A percentile compares a stretch with the other conserved stretches of the same genome.
These are phyloP conservation scores for Dictyostelium capitatum DNA, from an alignment of 78 protist genomes.

Conservation along the genomic window DNA sequence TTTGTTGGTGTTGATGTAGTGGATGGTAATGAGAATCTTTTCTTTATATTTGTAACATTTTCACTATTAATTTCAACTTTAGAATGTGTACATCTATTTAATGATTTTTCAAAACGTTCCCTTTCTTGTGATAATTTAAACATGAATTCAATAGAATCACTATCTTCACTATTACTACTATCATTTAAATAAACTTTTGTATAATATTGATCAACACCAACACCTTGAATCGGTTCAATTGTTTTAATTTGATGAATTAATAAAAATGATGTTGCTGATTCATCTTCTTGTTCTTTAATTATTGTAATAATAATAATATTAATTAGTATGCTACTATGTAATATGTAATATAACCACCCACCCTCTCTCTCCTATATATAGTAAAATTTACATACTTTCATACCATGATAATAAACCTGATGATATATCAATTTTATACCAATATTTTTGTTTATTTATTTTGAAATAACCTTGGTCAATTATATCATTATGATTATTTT, in stretches of 20 bases:
- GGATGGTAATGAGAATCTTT: not conserved
- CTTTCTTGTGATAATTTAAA: slow-evolving; percentile 7
- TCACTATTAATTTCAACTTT: slow-evolving; percentile 15
- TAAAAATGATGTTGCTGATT: slow-evolving; percentile 26
- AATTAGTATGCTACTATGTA: no score
- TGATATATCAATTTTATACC: slow-evolving; percentile 8
- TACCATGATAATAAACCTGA: slow-evolving; percentile 26
- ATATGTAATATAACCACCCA: no score
- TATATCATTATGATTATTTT: not conserved
- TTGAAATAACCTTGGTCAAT: slow-evolving; percentile 13
- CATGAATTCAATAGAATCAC: not conserved
- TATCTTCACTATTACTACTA: not conserved
- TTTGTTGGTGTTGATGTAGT: not conserved
- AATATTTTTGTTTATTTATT: slow-evolving; percentile 27
- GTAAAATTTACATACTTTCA: not conserved
- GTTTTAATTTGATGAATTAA: not conserved
- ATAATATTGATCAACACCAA: not conserved
- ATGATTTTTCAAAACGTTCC: not conserved
- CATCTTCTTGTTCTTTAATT: not conserved
- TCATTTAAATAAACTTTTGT: not conserved
- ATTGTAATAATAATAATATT: not conserved
- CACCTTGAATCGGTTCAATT: not conserved
- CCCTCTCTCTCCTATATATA: no score
- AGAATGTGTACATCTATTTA: not conserved
- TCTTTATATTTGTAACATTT: slow-evolving; percentile 16